Evolutionary conservation across 306 rosid genomes (phyloP).

Genomic region (Elaeagnus macrophylla): DNA sequence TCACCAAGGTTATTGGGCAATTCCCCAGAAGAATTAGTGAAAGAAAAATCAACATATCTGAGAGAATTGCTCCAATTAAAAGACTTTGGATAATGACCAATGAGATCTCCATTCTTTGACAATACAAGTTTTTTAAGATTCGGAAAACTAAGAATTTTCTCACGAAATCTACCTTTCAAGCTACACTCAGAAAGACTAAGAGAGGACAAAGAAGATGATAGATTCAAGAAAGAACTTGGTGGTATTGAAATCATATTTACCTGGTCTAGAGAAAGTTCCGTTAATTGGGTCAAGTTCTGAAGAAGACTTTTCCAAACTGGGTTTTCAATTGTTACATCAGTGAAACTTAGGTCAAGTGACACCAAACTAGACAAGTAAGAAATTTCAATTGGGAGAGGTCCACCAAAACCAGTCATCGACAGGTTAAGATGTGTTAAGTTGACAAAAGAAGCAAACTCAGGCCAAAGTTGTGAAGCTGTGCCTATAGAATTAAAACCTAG

Average conservation of each 20-base stretch:
- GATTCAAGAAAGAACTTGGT: not conserved
- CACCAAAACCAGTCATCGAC: not conserved
- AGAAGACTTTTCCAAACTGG: not conserved
- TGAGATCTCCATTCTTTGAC: not conserved
- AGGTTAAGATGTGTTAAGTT: slow-evolving; percentile 1
- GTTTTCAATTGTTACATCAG: not conserved
- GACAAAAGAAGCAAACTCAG: not conserved
- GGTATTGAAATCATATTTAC: not conserved
- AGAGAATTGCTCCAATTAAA: slow-evolving; percentile 6
- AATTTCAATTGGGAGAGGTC: not conserved
- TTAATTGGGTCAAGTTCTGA: not conserved
- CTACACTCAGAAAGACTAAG: not conserved
- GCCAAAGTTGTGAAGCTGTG: not conserved
- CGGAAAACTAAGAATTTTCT: not conserved
- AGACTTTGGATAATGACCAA: slow-evolving; percentile 1
- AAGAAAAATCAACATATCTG: not conserved
- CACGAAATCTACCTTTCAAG: not conserved
- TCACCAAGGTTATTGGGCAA: slow-evolving; percentile 5
- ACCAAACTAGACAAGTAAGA: not conserved
- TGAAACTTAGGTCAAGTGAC: not conserved
- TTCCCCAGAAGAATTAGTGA: not conserved
- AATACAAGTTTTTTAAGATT: slow-evolving; percentile 3
- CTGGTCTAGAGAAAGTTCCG: not conserved
- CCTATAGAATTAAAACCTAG: slow-evolving; percentile 2
- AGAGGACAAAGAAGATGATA: slow-evolving; percentile 1